Evolutionary conservation across 495 filamentous ascomycete species (phyloP).

Genomic region (Penicillium bialowiezense): DNA sequence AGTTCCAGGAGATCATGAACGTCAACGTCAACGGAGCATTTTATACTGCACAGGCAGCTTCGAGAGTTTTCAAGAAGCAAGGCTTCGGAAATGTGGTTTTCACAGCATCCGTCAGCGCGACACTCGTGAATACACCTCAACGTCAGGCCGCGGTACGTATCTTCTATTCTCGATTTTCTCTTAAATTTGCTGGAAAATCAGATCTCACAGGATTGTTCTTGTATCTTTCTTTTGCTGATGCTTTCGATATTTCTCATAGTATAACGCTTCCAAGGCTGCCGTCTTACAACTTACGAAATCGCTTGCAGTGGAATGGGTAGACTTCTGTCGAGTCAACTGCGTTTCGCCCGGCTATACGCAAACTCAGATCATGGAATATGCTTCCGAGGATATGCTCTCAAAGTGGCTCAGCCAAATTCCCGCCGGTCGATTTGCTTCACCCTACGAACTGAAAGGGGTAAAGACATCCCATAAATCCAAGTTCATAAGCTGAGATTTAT

Average conservation of each 20-base stretch:
- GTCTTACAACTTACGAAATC: constrained; percentile 70
- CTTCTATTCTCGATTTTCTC: no score
- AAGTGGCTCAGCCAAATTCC: constrained; percentile 48
- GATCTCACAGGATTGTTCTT: no score
- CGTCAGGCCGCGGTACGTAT: constrained; percentile 7
- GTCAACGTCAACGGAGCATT: constrained; percentile 75
- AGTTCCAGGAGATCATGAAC: constrained; percentile 60
- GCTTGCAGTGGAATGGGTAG: constrained; percentile 79
- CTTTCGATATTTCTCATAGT: no score
- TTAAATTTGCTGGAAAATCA: no score
- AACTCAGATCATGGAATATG: constrained; percentile 54
- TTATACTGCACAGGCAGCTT: constrained; percentile 69
- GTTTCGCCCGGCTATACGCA: constrained; percentile 81
- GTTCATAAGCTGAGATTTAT: neutral
- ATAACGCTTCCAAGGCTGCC: constrained; percentile 82
- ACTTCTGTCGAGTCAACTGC: constrained; percentile 73
- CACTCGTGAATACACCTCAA: constrained; percentile 75
- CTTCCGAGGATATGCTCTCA: constrained; percentile 25
- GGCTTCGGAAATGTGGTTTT: constrained; percentile 64
- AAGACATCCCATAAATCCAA: neutral
- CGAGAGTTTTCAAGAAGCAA: constrained; percentile 56
- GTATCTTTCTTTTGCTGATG: no score
- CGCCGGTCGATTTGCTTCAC: constrained; percentile 49
- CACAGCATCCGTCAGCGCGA: constrained; percentile 71
- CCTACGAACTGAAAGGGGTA: constrained; percentile 74